Evolutionary conservation across 176 grass and related monocot genomes (phyloP).

Genomic region (Panicum miliaceum): DNA sequence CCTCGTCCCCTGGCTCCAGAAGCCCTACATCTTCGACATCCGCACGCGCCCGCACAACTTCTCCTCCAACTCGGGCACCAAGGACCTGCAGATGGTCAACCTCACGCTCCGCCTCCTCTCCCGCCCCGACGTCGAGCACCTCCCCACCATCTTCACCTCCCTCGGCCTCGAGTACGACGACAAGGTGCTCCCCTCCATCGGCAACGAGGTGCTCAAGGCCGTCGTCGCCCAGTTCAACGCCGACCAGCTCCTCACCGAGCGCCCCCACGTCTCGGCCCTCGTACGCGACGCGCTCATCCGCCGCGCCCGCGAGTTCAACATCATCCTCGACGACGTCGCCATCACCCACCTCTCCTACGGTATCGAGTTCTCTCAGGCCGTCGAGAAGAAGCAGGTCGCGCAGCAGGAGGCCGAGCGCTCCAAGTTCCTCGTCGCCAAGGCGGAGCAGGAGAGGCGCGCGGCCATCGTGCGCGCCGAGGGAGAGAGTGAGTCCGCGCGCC

Average conservation of each 20-base stretch:
- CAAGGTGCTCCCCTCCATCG: constrained; percentile 99
- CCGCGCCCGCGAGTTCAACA: constrained; percentile 94
- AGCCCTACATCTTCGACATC: constrained; percentile 96
- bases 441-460: constrained; percentile 94
- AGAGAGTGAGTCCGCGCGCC: constrained; percentile 80
- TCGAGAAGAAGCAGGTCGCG: constrained; percentile 99
- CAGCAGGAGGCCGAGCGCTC: constrained; percentile 99
- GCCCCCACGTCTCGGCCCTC: constrained; percentile 89
- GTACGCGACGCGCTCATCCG: constrained; percentile 88
- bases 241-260: constrained; percentile 95
- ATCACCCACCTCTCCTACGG: constrained; percentile 99
- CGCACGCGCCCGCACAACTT: constrained; percentile 97
- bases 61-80: constrained; percentile 95
- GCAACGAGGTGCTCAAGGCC: constrained; percentile 97
- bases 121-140: constrained; percentile 73
- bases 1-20: constrained; percentile 97
- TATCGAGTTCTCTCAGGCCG: constrained; percentile 87
- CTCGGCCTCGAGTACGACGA: constrained; percentile 98
- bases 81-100: constrained; percentile 99
- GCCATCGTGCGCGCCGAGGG: constrained; percentile 90
- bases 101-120: constrained; percentile 95
- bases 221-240: constrained; percentile 99
- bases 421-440: constrained; percentile 96
- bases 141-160: constrained; percentile 99
- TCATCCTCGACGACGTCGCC: constrained; percentile 96